Evolutionary conservation across 192 early-diverging fungal genomes (phyloP).

Genomic region (Backusella parvicylindrica): DNA sequence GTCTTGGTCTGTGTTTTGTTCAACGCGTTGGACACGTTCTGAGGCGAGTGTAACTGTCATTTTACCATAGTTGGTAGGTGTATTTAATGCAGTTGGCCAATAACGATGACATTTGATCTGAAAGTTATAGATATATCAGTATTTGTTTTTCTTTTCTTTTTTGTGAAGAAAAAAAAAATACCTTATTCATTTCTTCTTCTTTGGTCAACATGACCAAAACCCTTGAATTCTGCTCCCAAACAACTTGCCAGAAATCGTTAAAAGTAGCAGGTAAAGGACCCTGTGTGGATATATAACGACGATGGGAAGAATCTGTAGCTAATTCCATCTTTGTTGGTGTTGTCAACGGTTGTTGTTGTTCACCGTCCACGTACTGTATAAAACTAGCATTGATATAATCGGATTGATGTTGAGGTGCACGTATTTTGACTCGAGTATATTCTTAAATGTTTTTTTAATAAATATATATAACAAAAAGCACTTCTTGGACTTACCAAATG

Average conservation of each 20-base stretch:
- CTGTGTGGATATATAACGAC: slow-evolving; percentile 56
- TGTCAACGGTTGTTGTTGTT: neutral
- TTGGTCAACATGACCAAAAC: slow-evolving; percentile 96
- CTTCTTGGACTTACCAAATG: slow-evolving; percentile 53
- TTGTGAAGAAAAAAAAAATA: neutral
- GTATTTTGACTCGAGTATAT: slow-evolving; percentile 37
- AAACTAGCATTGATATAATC: slow-evolving; percentile 40
- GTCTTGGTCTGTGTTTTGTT: slow-evolving; percentile 20
- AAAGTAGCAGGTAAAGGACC: slow-evolving; percentile 82
- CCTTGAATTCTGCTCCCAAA: slow-evolving; percentile 83
- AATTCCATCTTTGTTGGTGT: neutral
- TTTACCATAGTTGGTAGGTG: slow-evolving; percentile 41
- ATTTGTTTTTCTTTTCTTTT: too few species aligned
- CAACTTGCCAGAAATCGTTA: slow-evolving; percentile 92
- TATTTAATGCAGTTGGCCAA: slow-evolving; percentile 62
- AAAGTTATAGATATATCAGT: too few species aligned
- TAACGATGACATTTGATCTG: slow-evolving; percentile 83
- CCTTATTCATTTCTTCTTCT: slow-evolving; percentile 82
- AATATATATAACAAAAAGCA: too few species aligned
- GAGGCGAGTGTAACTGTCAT: neutral
- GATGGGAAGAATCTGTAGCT: neutral
- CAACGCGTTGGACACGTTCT: neutral
- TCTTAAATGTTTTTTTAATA: too few species aligned
- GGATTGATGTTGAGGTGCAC: slow-evolving; percentile 1
- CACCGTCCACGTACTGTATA: slow-evolving; percentile 20